Percentiles rank a stretch among this genome's conserved stretches.
Conservation (phyloP, 2,329 filamentous ascomycete species). For the Fusarium miscanthi region DNA sequence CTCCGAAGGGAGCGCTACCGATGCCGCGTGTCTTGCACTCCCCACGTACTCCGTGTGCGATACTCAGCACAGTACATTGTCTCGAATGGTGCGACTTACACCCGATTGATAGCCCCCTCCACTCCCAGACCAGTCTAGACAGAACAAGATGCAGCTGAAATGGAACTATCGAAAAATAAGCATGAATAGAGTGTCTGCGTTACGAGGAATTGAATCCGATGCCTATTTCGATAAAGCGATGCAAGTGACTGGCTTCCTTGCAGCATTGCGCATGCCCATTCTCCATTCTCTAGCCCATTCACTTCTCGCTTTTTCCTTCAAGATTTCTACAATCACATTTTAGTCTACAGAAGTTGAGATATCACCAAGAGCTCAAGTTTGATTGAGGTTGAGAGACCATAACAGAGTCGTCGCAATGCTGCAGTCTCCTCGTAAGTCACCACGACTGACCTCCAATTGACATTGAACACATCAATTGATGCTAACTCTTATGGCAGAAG, state of each 20-base stretch:
- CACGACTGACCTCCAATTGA: rapidly evolving
- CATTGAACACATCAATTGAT: rapidly evolving
- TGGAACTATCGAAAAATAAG: slow-evolving; percentile 4
- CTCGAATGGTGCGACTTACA: neutral
- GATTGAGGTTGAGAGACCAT: neutral
- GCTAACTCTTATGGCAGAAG: neutral
- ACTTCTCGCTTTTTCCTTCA: neutral
- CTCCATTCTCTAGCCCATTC: neutral
- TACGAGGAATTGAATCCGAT: neutral
- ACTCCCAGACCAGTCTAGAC: neutral
- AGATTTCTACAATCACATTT: neutral
- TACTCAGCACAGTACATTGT: neutral
- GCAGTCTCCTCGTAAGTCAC: neutral
- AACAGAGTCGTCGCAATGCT: neutral
- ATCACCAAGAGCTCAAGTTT: neutral
- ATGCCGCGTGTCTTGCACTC: neutral
- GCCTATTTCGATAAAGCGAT: neutral
- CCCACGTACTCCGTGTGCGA: neutral
- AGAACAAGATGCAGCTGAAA: slow-evolving; percentile 3
- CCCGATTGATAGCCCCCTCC: neutral
- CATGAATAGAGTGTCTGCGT: neutral
- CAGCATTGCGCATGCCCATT: neutral
- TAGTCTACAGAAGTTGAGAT: neutral
- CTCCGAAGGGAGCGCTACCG: neutral
- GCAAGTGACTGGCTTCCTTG: neutral